Percentiles rank a stretch among this genome's conserved stretches.
phyloP scores from a whole-genome alignment of 2,329 filamentous ascomycete genomes.

The Aureobasidium uvarum region DNA sequence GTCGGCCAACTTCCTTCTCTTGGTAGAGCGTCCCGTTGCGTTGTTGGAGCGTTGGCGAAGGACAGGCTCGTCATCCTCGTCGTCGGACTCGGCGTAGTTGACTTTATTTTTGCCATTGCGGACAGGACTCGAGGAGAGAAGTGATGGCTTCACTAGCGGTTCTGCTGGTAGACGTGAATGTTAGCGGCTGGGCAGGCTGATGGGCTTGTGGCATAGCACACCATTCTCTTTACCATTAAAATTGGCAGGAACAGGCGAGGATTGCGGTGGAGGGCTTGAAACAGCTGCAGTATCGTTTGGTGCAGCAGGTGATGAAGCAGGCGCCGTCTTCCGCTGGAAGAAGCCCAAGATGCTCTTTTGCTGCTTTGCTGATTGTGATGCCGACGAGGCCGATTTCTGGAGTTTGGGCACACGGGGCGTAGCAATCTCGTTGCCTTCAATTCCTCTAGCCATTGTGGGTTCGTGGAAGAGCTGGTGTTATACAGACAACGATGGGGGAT shows the following conservation, averaged over 20 bases:
- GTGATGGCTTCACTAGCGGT: background rate
- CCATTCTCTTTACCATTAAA: slow-evolving; percentile 56
- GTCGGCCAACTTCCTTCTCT: slow-evolving; percentile 62
- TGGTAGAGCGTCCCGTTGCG: slow-evolving; percentile 48
- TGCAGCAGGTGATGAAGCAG: slow-evolving; percentile 44
- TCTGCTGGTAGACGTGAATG: background rate
- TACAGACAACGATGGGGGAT: background rate
- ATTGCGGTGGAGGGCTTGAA: slow-evolving; percentile 62
- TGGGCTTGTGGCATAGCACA: slow-evolving; percentile 40
- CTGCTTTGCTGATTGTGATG: slow-evolving; percentile 48
- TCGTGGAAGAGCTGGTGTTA: background rate
- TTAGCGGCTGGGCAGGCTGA: slow-evolving; percentile 38
- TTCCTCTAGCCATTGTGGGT: slow-evolving; percentile 44
- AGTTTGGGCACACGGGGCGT: slow-evolving; percentile 45
- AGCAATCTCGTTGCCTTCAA: slow-evolving; percentile 50
- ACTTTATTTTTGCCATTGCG: slow-evolving; percentile 71
- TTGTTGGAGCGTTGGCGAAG: slow-evolving; percentile 57
- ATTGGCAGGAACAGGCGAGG: slow-evolving; percentile 54
- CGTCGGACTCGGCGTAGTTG: slow-evolving; percentile 83
- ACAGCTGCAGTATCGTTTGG: slow-evolving; percentile 80
- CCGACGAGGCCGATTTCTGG: slow-evolving; percentile 49
- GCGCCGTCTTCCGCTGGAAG: slow-evolving; percentile 61
- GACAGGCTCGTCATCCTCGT: slow-evolving; percentile 70
- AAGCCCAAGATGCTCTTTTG: slow-evolving; percentile 76
- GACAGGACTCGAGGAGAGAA: slow-evolving; percentile 67